Evolutionary conservation across 257 asterid species (phyloP).

Genomic region (Lithospermum erythrorhizon): DNA sequence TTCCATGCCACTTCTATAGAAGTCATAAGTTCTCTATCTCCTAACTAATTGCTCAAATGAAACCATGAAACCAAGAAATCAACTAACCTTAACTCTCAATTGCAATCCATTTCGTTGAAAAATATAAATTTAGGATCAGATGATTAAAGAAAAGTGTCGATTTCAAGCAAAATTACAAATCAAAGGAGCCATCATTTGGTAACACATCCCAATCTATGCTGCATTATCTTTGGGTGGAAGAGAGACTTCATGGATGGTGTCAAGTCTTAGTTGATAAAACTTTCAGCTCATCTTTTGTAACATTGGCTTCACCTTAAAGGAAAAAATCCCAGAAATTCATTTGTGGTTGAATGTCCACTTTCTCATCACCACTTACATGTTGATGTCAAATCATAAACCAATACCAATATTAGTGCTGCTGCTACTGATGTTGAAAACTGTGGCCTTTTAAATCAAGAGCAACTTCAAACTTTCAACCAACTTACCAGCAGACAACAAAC

Average conservation of each 20-base stretch:
- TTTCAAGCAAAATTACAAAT: neutral
- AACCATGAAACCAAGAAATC: neutral
- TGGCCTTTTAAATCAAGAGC: slow-evolving; percentile 1
- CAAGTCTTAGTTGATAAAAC: neutral
- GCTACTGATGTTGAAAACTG: neutral
- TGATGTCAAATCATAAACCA: neutral
- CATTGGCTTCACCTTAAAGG: slow-evolving; percentile 14
- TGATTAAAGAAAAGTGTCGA: too few relatives aligned
- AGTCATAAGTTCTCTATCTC: neutral
- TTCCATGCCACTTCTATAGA: neutral
- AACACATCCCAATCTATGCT: neutral
- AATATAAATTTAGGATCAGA: too few relatives aligned
- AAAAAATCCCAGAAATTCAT: slow-evolving; percentile 5
- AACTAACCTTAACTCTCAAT: neutral
- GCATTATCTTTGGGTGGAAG: neutral
- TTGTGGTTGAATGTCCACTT: slow-evolving; percentile 7
- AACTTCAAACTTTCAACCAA: neutral
- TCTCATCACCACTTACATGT: neutral
- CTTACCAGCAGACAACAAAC: slow-evolving; percentile 15
- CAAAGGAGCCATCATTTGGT: neutral
- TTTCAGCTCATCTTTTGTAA: slow-evolving; percentile 1
- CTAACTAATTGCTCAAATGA: too few relatives aligned
- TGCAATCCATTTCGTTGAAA: neutral
- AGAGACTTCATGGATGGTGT: neutral
- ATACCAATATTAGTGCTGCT: slow-evolving; percentile 2